These are phyloP conservation scores for Globisporangium alternatum DNA, from an alignment of 352 stramenopile genomes.

Conservation along the genomic window DNA sequence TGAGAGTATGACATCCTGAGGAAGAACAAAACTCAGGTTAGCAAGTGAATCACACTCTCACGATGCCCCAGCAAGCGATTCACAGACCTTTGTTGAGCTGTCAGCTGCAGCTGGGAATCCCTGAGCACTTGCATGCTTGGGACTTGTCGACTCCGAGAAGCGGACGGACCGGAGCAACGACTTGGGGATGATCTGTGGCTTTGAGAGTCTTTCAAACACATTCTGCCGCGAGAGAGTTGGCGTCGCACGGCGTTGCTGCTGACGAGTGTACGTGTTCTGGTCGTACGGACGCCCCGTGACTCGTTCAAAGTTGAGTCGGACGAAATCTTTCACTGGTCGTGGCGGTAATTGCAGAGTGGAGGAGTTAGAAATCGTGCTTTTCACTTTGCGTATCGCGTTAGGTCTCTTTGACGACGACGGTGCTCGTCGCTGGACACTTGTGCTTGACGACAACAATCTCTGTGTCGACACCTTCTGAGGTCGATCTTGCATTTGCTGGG, in stretches of 20 bases:
- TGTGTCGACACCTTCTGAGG: not conserved
- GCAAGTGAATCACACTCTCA: not conserved
- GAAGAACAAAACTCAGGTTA: not conserved
- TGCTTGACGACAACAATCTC: not conserved
- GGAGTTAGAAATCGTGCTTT: conserved; percentile 8
- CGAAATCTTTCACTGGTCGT: conserved; percentile 44
- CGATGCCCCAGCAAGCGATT: too few relatives aligned
- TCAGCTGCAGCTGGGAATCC: not conserved
- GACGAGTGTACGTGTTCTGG: not conserved
- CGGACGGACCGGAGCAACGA: conserved; percentile 13
- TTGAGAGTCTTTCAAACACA: conserved; percentile 47
- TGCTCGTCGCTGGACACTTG: conserved; percentile 14
- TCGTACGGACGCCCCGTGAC: conserved; percentile 34
- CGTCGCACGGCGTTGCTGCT: not conserved
- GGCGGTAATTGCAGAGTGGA: conserved; percentile 5
- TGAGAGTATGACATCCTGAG: not conserved
- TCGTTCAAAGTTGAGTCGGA: conserved; percentile 55
- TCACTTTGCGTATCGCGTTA: not conserved
- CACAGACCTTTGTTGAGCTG: not conserved
- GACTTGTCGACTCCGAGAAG: not conserved
- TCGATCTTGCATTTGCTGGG: conserved; percentile 11
- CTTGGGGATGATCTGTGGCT: conserved; percentile 20
- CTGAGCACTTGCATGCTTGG: not conserved
- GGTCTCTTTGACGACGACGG: conserved; percentile 5
- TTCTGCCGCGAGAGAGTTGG: not conserved